Evolutionary conservation across 805 yeast species (phyloP), one percentile per base, ranked within the genome.

Genomic region (Cyberlindnera galapagoensis): DNA sequence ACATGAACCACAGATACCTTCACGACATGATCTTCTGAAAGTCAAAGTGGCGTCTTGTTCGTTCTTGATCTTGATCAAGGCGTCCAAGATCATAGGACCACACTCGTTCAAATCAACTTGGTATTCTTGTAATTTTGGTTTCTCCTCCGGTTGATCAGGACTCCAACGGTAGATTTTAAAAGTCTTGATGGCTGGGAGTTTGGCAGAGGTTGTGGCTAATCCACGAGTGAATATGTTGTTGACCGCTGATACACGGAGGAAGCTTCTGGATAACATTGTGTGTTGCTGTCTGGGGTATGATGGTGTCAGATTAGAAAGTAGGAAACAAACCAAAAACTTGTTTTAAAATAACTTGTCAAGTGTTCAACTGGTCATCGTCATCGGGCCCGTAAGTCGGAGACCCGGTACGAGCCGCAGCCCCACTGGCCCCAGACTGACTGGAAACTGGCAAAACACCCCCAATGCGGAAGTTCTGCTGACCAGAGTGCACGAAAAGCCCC

Each of bases 1-100:
- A 70, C 98, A 92, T 6, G 97, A 90, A 35, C 98, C 98, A 70
- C 98, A 92, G 47, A 92, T 92, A 53, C 98, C 98, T 68, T 92
- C 98, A 69, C 98, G 86, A 69, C 98, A 92, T 26, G 97, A 87
- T 65, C 98, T 80, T 69, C 98, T 80, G 65, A 92, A 84, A 5
- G 98, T 92, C 57, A 92, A 74, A 20, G 97, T 84, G 28, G 97
- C 63, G 60, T 92, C 98, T 63, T 86, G 94, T 65, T 92, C 98
- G 62, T 90, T 87, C 65, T 92, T 92, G 63, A 92, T 87, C 65
- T 88, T 88, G 46, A 92, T 62, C 39, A 92, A 63, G 18, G 97
- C 98, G 62, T 92, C 98, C 54, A 92, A 70, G 32, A 92, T 82
- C 98, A 92, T 92, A 36, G 98, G 98, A 43, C 98, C 98, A 65